phyloP scores from a whole-genome alignment of 148 eudicot species.

The Rhododendron simsii region DNA sequence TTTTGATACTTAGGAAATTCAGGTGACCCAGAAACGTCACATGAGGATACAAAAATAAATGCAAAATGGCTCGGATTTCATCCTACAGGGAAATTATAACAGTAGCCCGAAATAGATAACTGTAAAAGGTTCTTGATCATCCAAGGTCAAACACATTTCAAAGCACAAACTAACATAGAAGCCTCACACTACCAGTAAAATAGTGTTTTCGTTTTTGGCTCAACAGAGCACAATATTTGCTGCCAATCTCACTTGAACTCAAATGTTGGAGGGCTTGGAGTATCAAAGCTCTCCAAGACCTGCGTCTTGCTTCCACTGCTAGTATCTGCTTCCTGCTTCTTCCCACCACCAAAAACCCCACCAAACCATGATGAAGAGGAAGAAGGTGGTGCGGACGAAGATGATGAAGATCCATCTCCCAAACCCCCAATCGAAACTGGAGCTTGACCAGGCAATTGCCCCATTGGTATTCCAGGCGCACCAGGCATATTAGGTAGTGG shows the following conservation, averaged over 20 bases:
- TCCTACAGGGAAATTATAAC: background rate
- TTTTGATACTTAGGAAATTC: background rate
- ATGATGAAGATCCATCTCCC: slow-evolving; percentile 26
- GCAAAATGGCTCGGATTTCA: background rate
- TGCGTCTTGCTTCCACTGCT: slow-evolving; percentile 51
- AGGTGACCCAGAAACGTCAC: background rate
- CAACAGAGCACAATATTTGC: background rate
- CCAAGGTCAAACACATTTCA: background rate
- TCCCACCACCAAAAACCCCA: slow-evolving; percentile 43
- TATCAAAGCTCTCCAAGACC: slow-evolving; percentile 59
- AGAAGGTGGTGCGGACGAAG: slow-evolving; percentile 13
- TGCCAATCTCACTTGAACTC: slow-evolving; percentile 41
- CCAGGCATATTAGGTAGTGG: slow-evolving; percentile 34
- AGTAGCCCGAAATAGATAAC: background rate
- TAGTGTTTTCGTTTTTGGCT: background rate
- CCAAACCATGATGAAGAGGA: slow-evolving; percentile 44
- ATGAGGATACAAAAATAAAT: background rate
- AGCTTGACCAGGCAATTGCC: slow-evolving; percentile 42
- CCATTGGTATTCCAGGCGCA: slow-evolving; percentile 37
- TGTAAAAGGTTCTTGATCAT: background rate
- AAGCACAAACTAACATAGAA: background rate
- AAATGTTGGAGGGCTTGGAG: slow-evolving; percentile 48
- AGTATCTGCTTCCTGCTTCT: slow-evolving; percentile 29
- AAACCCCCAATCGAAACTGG: slow-evolving; percentile 28
- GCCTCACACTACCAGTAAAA: background rate